phyloP scores from a whole-genome alignment of 495 filamentous ascomycete species.

The Aspergillus mulundensis region DNA sequence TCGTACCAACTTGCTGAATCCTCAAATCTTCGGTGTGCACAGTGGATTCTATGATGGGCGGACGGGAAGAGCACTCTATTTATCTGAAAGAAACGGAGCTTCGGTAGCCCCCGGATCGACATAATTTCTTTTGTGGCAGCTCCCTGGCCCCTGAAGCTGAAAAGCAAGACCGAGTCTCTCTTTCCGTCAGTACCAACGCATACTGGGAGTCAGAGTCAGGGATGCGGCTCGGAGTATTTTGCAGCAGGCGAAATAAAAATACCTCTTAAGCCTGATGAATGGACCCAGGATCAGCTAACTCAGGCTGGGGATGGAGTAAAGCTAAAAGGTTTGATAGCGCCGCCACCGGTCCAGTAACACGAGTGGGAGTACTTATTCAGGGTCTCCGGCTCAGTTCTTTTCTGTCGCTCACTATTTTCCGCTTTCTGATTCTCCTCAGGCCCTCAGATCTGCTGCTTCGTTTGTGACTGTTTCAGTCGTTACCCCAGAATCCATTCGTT shows the following conservation, averaged over 20 bases:
- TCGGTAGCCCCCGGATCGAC: slow-evolving; percentile 22
- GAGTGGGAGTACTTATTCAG: slow-evolving; percentile 19
- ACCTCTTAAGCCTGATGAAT: not conserved
- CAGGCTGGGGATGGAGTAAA: slow-evolving; percentile 2
- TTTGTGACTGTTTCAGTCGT: not conserved
- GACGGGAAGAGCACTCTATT: not conserved
- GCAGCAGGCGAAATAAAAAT: not conserved
- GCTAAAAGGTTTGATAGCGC: slow-evolving; percentile 20
- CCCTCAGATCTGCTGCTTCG: not conserved
- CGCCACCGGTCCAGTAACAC: slow-evolving; percentile 22
- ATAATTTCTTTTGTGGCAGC: slow-evolving; percentile 4
- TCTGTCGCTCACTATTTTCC: slow-evolving; percentile 6
- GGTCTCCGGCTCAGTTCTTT: slow-evolving; percentile 11
- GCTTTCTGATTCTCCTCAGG: not conserved
- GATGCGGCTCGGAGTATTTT: slow-evolving; percentile 7
- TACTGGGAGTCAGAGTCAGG: not conserved
- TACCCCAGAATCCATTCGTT: slow-evolving; percentile 7
- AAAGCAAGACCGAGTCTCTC: not conserved
- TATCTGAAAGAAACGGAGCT: slow-evolving; percentile 1
- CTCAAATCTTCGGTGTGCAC: not conserved
- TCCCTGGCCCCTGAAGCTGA: not conserved
- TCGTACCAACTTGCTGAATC: not conserved
- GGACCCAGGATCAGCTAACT: not conserved
- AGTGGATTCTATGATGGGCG: not conserved
- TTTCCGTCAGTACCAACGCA: not conserved